Percentiles rank a stretch among this genome's conserved stretches.
Evolutionary conservation across 305 asterid species (phyloP).

Genomic region (Ajuga reptans): DNA sequence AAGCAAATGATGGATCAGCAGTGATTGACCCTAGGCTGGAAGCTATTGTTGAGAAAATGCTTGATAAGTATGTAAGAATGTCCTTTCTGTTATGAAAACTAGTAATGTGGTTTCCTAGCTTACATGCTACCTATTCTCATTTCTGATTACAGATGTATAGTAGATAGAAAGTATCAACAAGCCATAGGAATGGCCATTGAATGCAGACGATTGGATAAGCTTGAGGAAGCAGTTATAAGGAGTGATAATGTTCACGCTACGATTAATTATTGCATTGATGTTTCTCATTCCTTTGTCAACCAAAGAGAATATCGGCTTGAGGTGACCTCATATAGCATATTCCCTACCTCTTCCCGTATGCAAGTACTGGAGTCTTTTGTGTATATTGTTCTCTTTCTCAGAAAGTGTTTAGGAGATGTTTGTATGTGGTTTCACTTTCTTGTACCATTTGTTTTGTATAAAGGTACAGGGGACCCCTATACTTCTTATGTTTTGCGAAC

Average conservation of each 20-base stretch:
- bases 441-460: background rate
- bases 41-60: slow-evolving; percentile 79
- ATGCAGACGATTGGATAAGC: slow-evolving; percentile 68
- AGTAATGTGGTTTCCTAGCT: slow-evolving; percentile 9
- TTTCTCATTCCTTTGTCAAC: slow-evolving; percentile 73
- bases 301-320: slow-evolving; percentile 78
- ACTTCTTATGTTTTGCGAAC: background rate
- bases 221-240: slow-evolving; percentile 66
- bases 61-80: slow-evolving; percentile 30
- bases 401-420: background rate
- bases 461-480: background rate
- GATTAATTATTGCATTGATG: slow-evolving; percentile 73
- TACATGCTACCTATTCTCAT: background rate
- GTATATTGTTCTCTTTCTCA: background rate
- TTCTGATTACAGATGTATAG: slow-evolving; percentile 56
- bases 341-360: background rate
- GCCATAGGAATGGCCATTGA: slow-evolving; percentile 96
- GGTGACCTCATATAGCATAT: slow-evolving; percentile 48
- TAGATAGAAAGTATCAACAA: slow-evolving; percentile 87
- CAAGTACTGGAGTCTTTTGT: slow-evolving; percentile 15
- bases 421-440: background rate
- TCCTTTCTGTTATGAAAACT: slow-evolving; percentile 2
- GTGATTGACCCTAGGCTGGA: slow-evolving; percentile 82
- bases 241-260: slow-evolving; percentile 80
- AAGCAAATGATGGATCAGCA: slow-evolving; percentile 50